Evolutionary conservation across 352 stramenopile species (phyloP).

Genomic region (Phytophthora ohioensis): DNA sequence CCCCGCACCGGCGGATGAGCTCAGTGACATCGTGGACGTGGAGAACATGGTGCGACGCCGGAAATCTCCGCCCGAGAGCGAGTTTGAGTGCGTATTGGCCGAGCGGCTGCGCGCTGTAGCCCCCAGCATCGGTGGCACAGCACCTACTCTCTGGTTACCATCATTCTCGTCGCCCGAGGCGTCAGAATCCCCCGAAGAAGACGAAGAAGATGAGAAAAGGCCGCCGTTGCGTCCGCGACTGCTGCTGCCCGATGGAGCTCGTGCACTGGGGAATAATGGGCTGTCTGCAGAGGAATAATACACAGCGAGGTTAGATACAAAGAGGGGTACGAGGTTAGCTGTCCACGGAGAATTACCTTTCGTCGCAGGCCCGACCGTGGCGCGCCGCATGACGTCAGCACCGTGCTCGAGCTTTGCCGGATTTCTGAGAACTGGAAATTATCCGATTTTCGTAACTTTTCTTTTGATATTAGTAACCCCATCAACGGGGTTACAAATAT

Average conservation of each 20-base stretch:
- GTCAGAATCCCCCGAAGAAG: constrained; percentile 39
- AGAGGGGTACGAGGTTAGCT: neutral
- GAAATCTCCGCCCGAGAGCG: constrained; percentile 23
- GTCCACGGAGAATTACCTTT: constrained; percentile 27
- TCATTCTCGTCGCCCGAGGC: constrained; percentile 31
- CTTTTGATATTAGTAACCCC: neutral
- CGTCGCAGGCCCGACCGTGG: constrained; percentile 23
- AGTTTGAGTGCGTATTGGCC: constrained; percentile 36
- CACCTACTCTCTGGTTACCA: constrained; percentile 11
- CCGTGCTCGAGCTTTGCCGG: constrained; percentile 15
- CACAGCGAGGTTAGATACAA: constrained; percentile 1
- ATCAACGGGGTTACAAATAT: neutral
- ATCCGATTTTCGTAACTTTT: neutral
- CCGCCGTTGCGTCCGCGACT: constrained; percentile 44
- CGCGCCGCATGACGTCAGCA: constrained; percentile 46
- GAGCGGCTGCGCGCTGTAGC: constrained; percentile 33
- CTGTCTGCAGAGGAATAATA: constrained; percentile 23
- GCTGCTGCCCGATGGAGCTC: constrained; percentile 18
- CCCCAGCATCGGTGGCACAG: constrained; percentile 25
- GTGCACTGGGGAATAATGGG: constrained; percentile 27
- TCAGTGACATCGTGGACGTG: constrained; percentile 34
- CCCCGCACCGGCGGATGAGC: constrained; percentile 11
- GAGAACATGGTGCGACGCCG: constrained; percentile 57
- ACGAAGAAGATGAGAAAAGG: constrained; percentile 52
- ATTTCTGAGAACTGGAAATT: constrained; percentile 30